These are phyloP conservation scores for Marasmius sp. DNA, from an alignment of 1,284 basidiomycete genomes.

Conservation along the genomic window DNA sequence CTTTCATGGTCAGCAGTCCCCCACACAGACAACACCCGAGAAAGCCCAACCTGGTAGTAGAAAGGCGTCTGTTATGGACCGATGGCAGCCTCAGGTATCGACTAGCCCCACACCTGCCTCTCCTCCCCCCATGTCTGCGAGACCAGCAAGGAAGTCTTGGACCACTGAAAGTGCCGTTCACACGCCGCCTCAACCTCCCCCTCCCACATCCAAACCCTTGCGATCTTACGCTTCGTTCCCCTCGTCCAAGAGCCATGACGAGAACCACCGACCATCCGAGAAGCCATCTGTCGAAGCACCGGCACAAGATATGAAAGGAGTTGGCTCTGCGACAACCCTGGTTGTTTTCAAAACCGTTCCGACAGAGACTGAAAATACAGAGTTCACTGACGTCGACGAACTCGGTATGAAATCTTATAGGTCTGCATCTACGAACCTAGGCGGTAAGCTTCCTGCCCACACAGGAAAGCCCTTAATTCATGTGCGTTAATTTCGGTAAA, in stretches of 20 bases:
- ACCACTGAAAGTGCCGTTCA: constrained; percentile 19
- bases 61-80: constrained; percentile 61
- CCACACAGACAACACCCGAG: constrained; percentile 32
- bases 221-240: not conserved
- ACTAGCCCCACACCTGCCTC: constrained; percentile 30
- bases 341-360: constrained; percentile 40
- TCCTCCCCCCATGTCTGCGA: constrained; percentile 32
- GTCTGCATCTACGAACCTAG: constrained; percentile 1
- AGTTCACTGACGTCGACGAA: constrained; percentile 49
- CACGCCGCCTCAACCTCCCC: constrained; percentile 19
- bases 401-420: constrained; percentile 46
- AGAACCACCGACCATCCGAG: not conserved
- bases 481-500: constrained; percentile 80
- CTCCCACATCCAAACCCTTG: constrained; percentile 8
- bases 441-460: constrained; percentile 38
- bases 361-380: constrained; percentile 6
- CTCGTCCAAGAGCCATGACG: not conserved
- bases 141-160: constrained; percentile 41
- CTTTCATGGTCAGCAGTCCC: constrained; percentile 37
- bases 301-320: constrained; percentile 9
- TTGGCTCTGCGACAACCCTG: constrained; percentile 50
- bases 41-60: constrained; percentile 33
- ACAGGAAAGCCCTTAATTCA: constrained; percentile 69
- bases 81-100: constrained; percentile 49
- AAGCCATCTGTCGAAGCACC: not conserved